These are phyloP conservation scores for Pyropia yezoensis DNA, from an alignment of 23 red algal species.

Conservation along the genomic window DNA sequence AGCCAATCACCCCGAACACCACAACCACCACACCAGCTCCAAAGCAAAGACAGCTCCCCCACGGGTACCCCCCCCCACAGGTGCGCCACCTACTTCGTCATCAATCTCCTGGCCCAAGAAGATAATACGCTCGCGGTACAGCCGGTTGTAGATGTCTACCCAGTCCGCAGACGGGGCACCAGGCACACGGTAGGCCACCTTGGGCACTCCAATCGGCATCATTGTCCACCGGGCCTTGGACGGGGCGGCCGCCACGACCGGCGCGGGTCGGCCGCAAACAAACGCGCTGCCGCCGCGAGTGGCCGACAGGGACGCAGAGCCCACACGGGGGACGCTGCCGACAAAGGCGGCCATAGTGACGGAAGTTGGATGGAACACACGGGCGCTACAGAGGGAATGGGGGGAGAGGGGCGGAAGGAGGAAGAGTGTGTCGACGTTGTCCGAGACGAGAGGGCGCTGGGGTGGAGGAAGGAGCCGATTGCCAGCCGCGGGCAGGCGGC, in stretches of 20 bases:
- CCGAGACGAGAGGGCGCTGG: too few species aligned
- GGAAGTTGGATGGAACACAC: neutral
- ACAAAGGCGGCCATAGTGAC: neutral
- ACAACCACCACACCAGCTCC: neutral
- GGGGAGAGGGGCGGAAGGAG: neutral
- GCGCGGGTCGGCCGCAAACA: neutral
- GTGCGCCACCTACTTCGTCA: slow-evolving; percentile 31
- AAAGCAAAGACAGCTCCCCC: neutral
- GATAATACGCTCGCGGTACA: slow-evolving; percentile 98
- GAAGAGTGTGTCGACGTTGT: neutral
- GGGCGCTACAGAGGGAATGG: too few species aligned
- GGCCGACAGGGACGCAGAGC: neutral
- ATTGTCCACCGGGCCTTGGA: slow-evolving; percentile 54
- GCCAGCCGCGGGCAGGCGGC: too few species aligned
- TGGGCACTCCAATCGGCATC: slow-evolving; percentile 99
- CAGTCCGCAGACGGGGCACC: slow-evolving; percentile 90
- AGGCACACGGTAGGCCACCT: slow-evolving; percentile 99
- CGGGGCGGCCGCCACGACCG: neutral
- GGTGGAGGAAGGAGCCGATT: too few species aligned
- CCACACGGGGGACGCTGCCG: neutral
- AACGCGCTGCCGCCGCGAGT: neutral
- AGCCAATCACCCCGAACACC: too few species aligned
- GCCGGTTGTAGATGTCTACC: slow-evolving; percentile 99
- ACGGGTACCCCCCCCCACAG: too few species aligned
- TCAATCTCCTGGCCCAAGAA: slow-evolving; percentile 98